Base-by-base conservation (phyloP, 345 rosid genomes). In the Turritis glabra region DNA sequence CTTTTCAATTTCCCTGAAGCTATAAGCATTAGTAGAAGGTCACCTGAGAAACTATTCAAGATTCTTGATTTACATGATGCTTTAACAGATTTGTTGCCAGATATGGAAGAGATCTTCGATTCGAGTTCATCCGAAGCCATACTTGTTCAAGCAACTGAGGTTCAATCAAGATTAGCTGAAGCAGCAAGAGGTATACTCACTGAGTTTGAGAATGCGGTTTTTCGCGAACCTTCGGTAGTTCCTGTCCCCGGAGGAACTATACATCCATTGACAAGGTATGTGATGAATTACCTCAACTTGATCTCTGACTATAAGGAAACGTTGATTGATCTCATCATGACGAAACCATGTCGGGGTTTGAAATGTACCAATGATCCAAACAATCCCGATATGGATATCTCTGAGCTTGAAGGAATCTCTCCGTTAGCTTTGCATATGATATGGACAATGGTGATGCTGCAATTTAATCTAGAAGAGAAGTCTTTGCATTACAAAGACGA, bases 181-280 rank as follows among this genome's bases (percentile, higher is more conserved):
- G 97, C 97, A 0, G 97, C 87, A 0, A 83, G 97, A 52, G 98
- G 98, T 71, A 94, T 86, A 56, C 57, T 95, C 19, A 85, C 91
- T 0, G 99, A 95, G 85, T 95, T 95, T 53, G 97, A 95, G 81
- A 92, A 77, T 38, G 93, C 96, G 0, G 85, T 95, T 35, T 78
- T 92, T 69, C 83, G 89, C 27, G 99, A 95, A 64, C 97, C 97
- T 3, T 90, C 97, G 0, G 81, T 51, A 11, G 92, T 90, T 52
- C 88, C 90, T 2, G 92, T 92, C 22, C 98, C 97, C 25, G 97
- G 96, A 5, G 99, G 98, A 19, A 94, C 96, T 4, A 85, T 92
- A 74, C 97, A 95, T 79, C 99, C 97, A 0, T 84, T 95, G 77
- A 92, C 97, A 5, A 86, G 99, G 89, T 95, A 95, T 79, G 97